These are phyloP conservation scores for Phytophthora rubi DNA, from an alignment of 352 stramenopile genomes.

Conservation along the genomic window DNA sequence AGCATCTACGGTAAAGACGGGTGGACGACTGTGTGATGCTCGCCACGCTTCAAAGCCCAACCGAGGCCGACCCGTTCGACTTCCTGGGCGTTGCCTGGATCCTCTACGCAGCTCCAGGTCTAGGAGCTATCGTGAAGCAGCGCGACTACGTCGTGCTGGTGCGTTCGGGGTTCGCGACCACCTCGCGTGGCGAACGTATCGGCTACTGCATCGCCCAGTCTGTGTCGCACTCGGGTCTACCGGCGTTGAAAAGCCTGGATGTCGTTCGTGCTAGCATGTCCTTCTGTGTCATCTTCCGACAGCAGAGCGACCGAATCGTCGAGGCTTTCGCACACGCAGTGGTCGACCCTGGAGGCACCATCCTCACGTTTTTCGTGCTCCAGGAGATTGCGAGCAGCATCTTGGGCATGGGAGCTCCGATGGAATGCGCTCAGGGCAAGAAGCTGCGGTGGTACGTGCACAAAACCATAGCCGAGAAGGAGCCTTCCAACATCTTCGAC, in stretches of 20 bases:
- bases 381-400: conserved; percentile 37
- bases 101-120: conserved; percentile 40
- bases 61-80: conserved; percentile 45
- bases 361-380: conserved; percentile 48
- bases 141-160: conserved; percentile 55
- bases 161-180: conserved; percentile 37
- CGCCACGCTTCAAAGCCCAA: conserved; percentile 43
- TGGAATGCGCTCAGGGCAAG: conserved; percentile 54
- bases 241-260: conserved; percentile 38
- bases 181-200: conserved; percentile 51
- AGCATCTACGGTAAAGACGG: conserved; percentile 41
- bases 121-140: conserved; percentile 37
- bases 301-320: conserved; percentile 43
- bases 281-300: conserved; percentile 50
- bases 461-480: conserved; percentile 23
- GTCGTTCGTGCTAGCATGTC: conserved; percentile 53
- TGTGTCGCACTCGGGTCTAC: conserved; percentile 50
- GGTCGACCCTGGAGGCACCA: conserved; percentile 43
- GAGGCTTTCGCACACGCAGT: conserved; percentile 53
- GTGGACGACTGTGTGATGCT: conserved; percentile 53
- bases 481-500: conserved; percentile 8
- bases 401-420: conserved; percentile 38
- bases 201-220: conserved; percentile 56
- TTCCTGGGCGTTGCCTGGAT: conserved; percentile 57
- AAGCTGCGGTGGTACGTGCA: conserved; percentile 60